Evolutionary conservation across 1,139 yeast species (phyloP).

Genomic region (Taphrina sp.): DNA sequence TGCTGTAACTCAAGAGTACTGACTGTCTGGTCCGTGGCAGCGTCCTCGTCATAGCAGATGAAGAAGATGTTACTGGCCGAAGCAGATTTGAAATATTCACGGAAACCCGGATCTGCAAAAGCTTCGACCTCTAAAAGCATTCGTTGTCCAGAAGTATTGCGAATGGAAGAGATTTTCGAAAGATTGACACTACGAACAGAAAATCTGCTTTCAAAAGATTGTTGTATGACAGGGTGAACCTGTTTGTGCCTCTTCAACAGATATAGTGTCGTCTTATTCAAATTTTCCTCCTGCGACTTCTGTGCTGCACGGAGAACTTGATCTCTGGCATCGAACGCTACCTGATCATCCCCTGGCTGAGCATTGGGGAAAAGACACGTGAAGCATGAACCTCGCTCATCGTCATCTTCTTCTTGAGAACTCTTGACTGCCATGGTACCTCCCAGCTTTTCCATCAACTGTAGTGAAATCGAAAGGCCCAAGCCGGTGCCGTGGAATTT

Average conservation of each 20-base stretch:
- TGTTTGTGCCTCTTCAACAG: not conserved
- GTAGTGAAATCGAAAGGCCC: constrained; percentile 71
- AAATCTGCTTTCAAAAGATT: not conserved
- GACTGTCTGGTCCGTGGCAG: not conserved
- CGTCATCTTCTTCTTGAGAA: constrained; percentile 14
- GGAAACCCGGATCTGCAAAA: constrained; percentile 1
- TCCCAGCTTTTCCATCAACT: constrained; percentile 83
- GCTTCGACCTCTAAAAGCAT: constrained; percentile 13
- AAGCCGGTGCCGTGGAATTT: constrained; percentile 58
- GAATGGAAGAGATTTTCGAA: not conserved
- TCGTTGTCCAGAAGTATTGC: not conserved
- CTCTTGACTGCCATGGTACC: constrained; percentile 79
- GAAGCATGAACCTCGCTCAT: constrained; percentile 13
- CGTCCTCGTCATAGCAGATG: constrained; percentile 17
- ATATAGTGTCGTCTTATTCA: not conserved
- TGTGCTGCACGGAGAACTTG: too few species aligned
- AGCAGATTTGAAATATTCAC: not conserved
- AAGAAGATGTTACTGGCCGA: constrained; percentile 6
- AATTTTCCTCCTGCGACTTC: too few species aligned
- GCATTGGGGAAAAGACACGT: constrained; percentile 18
- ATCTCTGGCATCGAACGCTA: not conserved
- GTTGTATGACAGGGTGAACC: not conserved
- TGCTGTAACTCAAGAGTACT: constrained; percentile 1
- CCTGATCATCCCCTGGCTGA: not conserved
- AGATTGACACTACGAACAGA: not conserved